Base-by-base conservation (phyloP, 75 land plant species). In the Pinus albicaulis region DNA sequence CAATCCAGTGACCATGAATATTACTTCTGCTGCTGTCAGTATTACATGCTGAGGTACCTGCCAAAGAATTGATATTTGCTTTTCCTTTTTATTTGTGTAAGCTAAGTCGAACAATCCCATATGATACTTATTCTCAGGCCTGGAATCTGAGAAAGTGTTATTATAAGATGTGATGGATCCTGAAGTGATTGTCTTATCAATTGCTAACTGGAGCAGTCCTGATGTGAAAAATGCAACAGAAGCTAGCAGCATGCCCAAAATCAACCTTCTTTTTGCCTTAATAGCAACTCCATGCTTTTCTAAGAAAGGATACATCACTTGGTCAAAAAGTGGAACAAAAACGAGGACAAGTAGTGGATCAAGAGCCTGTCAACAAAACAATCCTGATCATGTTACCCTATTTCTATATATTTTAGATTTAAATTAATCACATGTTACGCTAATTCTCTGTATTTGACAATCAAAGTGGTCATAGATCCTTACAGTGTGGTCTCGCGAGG, bases 1-100 rank as follows among this genome's bases (percentile, higher is more conserved):
- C 19, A 82, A 72, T 15, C 84, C 84, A 44, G 84, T 82, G 36
- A 82, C 75, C 55, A 77, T 82, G 66, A 82, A 82, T 76, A 82
- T n/a, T 48, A 82, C 75, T 56, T 82, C 84, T 34, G 82, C 81
- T 56, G 84, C 77, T 59, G 84, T 82, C 16, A 82, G 59, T 34
- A 79, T 34, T 31, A 82, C 55, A 20, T 74, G 58, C 76, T 82
- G 84, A 48, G 84, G 84, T 36, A 79, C 61, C 60, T 82, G 84
- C 84, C 84, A 82, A 15, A 82, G 61, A 2, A 82, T 79, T 10
- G 82, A 74, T 63, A 82, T 12, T 22, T 81, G 73, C 22, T 55
- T 56, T 24, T 55, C 52, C 7, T 22, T 52, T 28, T 48, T 66
- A 73, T 24, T 23, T 23, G 59, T 24, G 63, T 61, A n/a, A 57